A percentile compares a stretch with the other conserved stretches of the same genome.
Evolutionary conservation across 805 yeast genomes (phyloP).

Genomic region (Isabelozyma gotoi): DNA sequence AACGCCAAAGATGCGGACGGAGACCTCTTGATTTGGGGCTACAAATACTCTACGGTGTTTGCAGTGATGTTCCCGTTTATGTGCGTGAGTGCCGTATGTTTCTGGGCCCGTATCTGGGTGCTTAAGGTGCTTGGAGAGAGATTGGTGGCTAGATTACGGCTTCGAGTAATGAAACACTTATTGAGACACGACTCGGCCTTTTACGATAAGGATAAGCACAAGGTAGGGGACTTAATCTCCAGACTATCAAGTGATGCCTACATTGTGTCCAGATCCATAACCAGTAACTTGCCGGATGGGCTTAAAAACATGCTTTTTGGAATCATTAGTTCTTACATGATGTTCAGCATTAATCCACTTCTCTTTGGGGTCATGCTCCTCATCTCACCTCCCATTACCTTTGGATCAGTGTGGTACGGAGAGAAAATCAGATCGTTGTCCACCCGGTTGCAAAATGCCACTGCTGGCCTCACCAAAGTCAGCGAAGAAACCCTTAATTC

Average conservation of each 20-base stretch:
- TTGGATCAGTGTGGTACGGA: conserved; percentile 47
- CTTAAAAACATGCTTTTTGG: conserved; percentile 44
- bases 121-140: conserved; percentile 42
- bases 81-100: conserved; percentile 42
- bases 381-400: conserved; percentile 45
- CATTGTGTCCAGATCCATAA: conserved; percentile 44
- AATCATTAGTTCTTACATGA: conserved; percentile 42
- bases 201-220: conserved; percentile 43
- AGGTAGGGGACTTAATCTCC: conserved; percentile 46
- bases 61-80: conserved; percentile 44
- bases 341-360: conserved; percentile 42
- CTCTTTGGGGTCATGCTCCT: conserved; percentile 44
- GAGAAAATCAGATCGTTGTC: conserved; percentile 41
- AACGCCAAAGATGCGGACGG: conserved; percentile 37
- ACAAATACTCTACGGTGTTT: conserved; percentile 40
- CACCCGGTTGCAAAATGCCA: conserved; percentile 41
- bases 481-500: conserved; percentile 45
- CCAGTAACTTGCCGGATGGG: conserved; percentile 45
- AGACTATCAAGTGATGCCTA: conserved; percentile 46
- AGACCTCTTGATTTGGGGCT: conserved; percentile 43
- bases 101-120: conserved; percentile 49
- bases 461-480: conserved; percentile 45
- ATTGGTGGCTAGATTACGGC: conserved; percentile 42
- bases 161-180: conserved; percentile 41
- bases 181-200: conserved; percentile 42